Conservation (phyloP, 2,329 filamentous ascomycete species). For the Penicillium hesseltinei region DNA sequence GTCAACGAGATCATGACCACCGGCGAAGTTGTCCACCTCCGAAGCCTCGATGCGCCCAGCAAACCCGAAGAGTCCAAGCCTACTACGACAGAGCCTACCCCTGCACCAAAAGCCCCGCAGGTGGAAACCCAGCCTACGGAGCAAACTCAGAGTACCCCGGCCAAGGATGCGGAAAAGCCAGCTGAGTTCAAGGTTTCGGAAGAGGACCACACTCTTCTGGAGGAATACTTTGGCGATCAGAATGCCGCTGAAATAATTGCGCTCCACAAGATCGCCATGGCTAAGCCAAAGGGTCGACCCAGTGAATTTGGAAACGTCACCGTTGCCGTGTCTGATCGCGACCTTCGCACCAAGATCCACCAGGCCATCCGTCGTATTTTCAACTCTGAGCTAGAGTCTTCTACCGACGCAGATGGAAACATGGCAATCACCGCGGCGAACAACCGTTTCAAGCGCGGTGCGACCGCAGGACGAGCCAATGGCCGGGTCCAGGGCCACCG, state of each 20-base stretch:
- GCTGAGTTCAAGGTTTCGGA: slow-evolving; percentile 38
- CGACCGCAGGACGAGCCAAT: slow-evolving; percentile 32
- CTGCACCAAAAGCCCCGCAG: slow-evolving; percentile 6
- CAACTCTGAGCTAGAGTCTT: slow-evolving; percentile 71
- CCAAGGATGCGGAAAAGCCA: slow-evolving; percentile 16
- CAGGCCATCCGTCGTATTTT: slow-evolving; percentile 74
- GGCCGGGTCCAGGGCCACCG: slow-evolving; percentile 41
- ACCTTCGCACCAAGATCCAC: slow-evolving; percentile 62
- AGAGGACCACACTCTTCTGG: slow-evolving; percentile 47
- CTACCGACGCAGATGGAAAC: slow-evolving; percentile 68
- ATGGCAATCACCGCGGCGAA: slow-evolving; percentile 56
- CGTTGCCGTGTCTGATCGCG: slow-evolving; percentile 58
- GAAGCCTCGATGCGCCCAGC: slow-evolving; percentile 42
- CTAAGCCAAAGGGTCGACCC: slow-evolving; percentile 55
- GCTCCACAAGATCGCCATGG: slow-evolving; percentile 55
- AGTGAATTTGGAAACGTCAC: slow-evolving; percentile 56
- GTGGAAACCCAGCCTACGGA: slow-evolving; percentile 16
- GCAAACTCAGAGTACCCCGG: slow-evolving; percentile 9
- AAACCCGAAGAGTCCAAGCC: slow-evolving; percentile 13
- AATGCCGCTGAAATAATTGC: slow-evolving; percentile 52
- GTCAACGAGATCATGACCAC: slow-evolving; percentile 82
- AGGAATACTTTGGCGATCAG: slow-evolving; percentile 52
- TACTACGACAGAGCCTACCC: not conserved
- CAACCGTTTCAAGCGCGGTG: slow-evolving; percentile 34
- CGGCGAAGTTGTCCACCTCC: slow-evolving; percentile 73